Percentiles rank a stretch among this genome's conserved stretches.
These are phyloP conservation scores for Ogataea pini DNA, from an alignment of 805 yeast species.

Conservation along the genomic window DNA sequence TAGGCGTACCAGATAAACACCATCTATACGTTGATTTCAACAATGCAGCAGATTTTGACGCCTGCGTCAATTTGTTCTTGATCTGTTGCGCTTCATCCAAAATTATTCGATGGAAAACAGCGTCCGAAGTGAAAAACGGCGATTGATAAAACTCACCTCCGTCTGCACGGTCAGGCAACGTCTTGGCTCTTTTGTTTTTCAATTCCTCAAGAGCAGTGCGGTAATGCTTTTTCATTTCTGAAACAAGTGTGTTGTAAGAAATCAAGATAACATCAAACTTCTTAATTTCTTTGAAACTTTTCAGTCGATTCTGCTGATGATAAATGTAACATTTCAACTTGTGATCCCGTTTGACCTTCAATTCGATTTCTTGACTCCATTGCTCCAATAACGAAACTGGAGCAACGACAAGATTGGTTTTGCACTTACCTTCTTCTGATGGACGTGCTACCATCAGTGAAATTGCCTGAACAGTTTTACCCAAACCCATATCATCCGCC, in stretches of 20 bases:
- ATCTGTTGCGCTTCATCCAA: constrained; percentile 60
- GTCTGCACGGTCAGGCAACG: constrained; percentile 37
- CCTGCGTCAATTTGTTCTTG: constrained; percentile 49
- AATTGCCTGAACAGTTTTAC: constrained; percentile 72
- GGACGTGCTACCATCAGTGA: constrained; percentile 52
- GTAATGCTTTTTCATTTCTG: constrained; percentile 72
- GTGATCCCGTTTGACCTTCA: constrained; percentile 54
- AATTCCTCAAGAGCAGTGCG: constrained; percentile 38
- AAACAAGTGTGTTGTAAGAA: constrained; percentile 76
- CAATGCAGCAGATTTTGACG: constrained; percentile 47
- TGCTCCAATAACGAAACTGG: constrained; percentile 87
- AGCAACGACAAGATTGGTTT: constrained; percentile 76
- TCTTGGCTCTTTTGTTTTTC: constrained; percentile 25
- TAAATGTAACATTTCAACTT: constrained; percentile 55
- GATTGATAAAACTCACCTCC: constrained; percentile 52
- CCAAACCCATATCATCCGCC: constrained; percentile 85
- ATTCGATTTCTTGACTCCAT: constrained; percentile 77
- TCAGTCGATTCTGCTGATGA: constrained; percentile 50
- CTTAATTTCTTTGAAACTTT: constrained; percentile 47
- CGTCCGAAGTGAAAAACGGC: constrained; percentile 58
- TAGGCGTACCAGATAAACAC: constrained; percentile 61
- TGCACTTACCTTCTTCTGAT: constrained; percentile 35
- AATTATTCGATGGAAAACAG: constrained; percentile 52
- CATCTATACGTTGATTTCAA: constrained; percentile 43
- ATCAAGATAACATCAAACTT: constrained; percentile 74